phyloP scores from a whole-genome alignment of 495 filamentous ascomycete species.

The Chaetomium cochliodes region DNA sequence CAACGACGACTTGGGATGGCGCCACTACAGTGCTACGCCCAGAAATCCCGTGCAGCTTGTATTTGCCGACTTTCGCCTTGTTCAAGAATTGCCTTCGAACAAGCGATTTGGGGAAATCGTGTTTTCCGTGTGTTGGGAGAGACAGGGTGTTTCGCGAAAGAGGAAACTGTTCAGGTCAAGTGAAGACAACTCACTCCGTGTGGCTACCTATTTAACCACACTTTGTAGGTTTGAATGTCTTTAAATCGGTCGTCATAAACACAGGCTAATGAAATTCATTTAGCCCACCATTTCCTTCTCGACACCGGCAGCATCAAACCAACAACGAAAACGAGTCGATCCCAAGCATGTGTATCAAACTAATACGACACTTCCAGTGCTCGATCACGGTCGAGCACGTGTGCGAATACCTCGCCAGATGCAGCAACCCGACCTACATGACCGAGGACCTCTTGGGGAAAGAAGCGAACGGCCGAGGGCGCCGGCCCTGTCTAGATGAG shows the following conservation, averaged over 20 bases:
- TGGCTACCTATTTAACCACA: no score
- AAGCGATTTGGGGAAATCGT: no score
- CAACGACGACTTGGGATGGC: not conserved
- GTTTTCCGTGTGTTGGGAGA: not conserved
- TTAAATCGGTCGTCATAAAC: no score
- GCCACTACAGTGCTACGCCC: not conserved
- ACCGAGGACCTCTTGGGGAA: not conserved
- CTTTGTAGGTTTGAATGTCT: no score
- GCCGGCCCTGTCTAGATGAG: not conserved
- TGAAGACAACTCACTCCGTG: not conserved
- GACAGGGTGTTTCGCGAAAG: not conserved
- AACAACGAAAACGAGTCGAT: not conserved
- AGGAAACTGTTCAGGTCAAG: not conserved
- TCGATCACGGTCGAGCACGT: not conserved
- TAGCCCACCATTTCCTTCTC: not conserved
- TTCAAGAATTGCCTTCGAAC: not conserved
- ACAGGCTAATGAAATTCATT: no score
- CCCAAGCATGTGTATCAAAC: slow-evolving; percentile 5
- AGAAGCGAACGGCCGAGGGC: no score
- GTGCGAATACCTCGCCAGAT: not conserved
- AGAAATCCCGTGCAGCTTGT: not conserved
- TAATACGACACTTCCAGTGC: not conserved
- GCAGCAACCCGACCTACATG: not conserved
- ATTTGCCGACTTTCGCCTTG: not conserved
- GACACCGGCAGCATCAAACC: not conserved